Base-by-base conservation (phyloP, 129 eudicot genomes). In the Artemisia tridentata region DNA sequence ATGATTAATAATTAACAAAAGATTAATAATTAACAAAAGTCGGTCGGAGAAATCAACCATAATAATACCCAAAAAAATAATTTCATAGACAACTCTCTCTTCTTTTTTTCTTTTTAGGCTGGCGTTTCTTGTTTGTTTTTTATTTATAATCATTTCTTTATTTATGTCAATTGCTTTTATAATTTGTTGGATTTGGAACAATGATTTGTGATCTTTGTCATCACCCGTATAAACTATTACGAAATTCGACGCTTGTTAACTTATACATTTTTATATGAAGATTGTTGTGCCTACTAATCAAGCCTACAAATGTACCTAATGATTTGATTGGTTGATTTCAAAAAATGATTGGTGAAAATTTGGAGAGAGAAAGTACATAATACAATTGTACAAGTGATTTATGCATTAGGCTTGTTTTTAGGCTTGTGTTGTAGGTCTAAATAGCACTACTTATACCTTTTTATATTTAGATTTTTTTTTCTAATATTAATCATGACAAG, bases 111-210 rank as follows among this genome's bases (percentile, higher is more conserved):
- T 58, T 67, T 68, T 68, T 49, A 75, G 80, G 74, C 74, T 75
- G 80, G 80, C 74, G 74, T 68, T 68, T 75, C 74, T 67, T 75
- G 69, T 75, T 67, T 67, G 45, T 47, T 46, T 67, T 29, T 45
- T 65, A 43, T 16, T 0, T 6, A 31, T 54, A 56, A 41, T 55
- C 15, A 4, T 66, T 75, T 67, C 21, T 67, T 46, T 63, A 21
- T 57, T 65, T 49, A 18, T 67, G 18, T 57, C 61, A 68, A 55
- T 56, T 66, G 57, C 79, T 46, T 66, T 65, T 67, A 18, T 11
- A 58, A 17, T 27, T 56, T 67, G 60, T 75, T 75, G 74, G 80
- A 75, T 68, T 67, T 75, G 63, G 54, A 67, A 75, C 74, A 75
- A 57, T 75, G 74, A 75, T 58, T 75, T 67, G 61, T n/a, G 67